Evolutionary conservation across 108 stramenopile species (phyloP).

Genomic region (Hondaea fermentalgiana): DNA sequence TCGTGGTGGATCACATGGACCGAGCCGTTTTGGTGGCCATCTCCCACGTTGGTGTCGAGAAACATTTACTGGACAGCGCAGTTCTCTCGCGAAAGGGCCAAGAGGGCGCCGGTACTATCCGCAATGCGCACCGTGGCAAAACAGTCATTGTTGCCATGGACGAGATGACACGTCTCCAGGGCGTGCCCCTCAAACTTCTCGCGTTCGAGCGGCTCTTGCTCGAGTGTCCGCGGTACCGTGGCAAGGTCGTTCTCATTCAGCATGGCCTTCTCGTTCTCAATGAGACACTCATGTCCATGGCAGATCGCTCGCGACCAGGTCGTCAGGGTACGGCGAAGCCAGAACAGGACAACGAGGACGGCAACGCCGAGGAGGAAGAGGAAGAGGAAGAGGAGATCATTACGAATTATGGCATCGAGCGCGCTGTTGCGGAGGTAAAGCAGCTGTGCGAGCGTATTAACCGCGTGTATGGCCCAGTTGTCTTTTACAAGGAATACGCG

Average conservation of each 20-base stretch:
- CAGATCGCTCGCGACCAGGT: constrained; percentile 34
- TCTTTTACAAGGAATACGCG: constrained; percentile 80
- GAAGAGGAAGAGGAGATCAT: not conserved
- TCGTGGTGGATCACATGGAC: constrained; percentile 79
- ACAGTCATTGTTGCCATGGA: constrained; percentile 80
- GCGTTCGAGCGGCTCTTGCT: constrained; percentile 84
- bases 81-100: constrained; percentile 1
- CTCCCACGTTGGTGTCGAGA: constrained; percentile 94
- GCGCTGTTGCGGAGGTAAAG: constrained; percentile 49
- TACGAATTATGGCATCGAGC: not conserved
- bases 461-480: constrained; percentile 64
- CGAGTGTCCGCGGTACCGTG: constrained; percentile 79
- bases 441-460: constrained; percentile 67
- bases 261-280: constrained; percentile 59
- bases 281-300: not conserved
- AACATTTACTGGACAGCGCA: constrained; percentile 32
- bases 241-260: constrained; percentile 85
- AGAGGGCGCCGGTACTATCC: constrained; percentile 43
- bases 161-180: constrained; percentile 79
- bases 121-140: constrained; percentile 61
- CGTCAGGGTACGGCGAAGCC: constrained; percentile 63
- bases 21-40: constrained; percentile 88
- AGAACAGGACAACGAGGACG: too few relatives aligned
- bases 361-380: constrained; percentile 17
- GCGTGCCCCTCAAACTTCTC: constrained; percentile 80